A percentile compares a stretch with the other conserved stretches of the same genome.
Conservation (phyloP, 768 basidiomycete species). For the Russula virescens region DNA sequence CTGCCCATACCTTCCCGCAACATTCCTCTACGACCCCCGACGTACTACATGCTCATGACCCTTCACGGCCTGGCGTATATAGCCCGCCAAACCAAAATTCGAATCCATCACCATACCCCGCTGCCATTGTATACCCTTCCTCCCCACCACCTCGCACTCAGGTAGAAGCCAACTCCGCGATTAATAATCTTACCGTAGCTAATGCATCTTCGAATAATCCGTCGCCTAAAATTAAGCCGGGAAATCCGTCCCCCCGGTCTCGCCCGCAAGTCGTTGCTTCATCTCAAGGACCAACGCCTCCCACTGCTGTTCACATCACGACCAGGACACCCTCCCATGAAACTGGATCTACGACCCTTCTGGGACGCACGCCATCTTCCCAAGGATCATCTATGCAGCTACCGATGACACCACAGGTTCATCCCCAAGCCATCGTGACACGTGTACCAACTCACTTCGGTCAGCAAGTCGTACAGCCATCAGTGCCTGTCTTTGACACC, state of each 20-base stretch:
- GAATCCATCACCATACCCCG: conserved; percentile 21
- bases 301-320: conserved; percentile 13
- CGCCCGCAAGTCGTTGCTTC: conserved; percentile 12
- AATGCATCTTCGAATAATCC: conserved; percentile 19
- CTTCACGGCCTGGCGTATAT: conserved; percentile 18
- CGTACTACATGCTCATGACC: conserved; percentile 14
- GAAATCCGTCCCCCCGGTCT: conserved; percentile 23
- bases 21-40: conserved; percentile 4
- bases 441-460: background rate
- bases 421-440: conserved; percentile 8
- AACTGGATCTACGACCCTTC: conserved; percentile 24
- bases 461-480: conserved; percentile 5
- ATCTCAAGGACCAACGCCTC: conserved; percentile 13
- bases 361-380: conserved; percentile 24
- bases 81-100: conserved; percentile 11
- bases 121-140: conserved; percentile 21
- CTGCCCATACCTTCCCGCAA: background rate
- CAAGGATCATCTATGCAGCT: conserved; percentile 19
- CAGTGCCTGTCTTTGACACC: background rate
- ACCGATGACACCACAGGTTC: conserved; percentile 13
- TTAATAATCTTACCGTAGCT: conserved; percentile 14
- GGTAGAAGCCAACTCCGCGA: conserved; percentile 18
- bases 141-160: conserved; percentile 13
- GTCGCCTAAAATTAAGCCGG: conserved; percentile 16
- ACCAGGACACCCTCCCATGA: conserved; percentile 23